phyloP scores from a whole-genome alignment of 345 rosid species.

The Carallia pectinifolia region DNA sequence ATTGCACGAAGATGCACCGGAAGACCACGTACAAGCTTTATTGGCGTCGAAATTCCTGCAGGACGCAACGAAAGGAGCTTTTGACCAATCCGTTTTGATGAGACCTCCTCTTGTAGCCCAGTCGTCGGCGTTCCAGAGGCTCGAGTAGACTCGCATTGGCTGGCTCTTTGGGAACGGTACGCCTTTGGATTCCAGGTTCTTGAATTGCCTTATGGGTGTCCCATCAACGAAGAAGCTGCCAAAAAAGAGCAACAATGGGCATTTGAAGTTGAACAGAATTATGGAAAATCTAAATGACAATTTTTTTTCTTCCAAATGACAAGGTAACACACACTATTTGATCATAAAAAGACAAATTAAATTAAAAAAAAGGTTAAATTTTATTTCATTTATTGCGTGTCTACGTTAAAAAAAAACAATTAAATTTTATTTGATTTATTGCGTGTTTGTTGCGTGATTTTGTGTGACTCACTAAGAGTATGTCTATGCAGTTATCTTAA shows the following conservation, averaged over 20 bases:
- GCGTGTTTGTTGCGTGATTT: no score
- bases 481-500: no score
- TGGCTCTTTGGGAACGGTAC: conserved; percentile 57
- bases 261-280: no score
- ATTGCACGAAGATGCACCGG: conserved; percentile 28
- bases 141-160: conserved; percentile 56
- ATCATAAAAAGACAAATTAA: no score
- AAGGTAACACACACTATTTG: no score
- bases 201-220: conserved; percentile 62
- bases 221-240: conserved; percentile 52
- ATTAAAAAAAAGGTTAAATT: no score
- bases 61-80: conserved; percentile 56
- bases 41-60: conserved; percentile 41
- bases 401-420: no score
- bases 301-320: no score
- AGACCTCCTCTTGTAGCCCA: conserved; percentile 78
- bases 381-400: no score
- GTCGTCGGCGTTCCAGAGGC: conserved; percentile 67
- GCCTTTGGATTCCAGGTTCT: conserved; percentile 47
- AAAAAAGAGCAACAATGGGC: neutral
- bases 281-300: no score
- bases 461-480: no score
- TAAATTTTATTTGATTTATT: no score
- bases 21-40: conserved; percentile 31
- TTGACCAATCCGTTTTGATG: conserved; percentile 58